phyloP scores from a whole-genome alignment of 2,329 filamentous ascomycete species.

The Hypomyces perniciosus region DNA sequence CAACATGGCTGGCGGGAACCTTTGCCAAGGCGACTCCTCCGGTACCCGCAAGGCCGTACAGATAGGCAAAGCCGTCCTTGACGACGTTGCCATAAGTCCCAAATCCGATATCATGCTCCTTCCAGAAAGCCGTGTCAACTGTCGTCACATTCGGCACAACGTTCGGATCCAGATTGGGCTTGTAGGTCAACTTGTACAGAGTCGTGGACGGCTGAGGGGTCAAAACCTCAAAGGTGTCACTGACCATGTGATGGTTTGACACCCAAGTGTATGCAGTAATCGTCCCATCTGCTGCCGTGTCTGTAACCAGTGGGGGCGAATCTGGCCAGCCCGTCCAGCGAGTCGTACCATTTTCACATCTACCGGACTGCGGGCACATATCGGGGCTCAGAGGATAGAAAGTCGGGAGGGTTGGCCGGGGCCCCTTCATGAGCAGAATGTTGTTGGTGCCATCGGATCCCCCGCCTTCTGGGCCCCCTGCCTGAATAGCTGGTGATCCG shows the following conservation, averaged over 20 bases:
- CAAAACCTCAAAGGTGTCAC: slow-evolving; percentile 1
- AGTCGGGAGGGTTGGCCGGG: slow-evolving; percentile 6
- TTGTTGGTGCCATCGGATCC: slow-evolving; percentile 11
- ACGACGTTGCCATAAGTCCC: slow-evolving; percentile 17
- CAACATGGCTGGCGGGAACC: slow-evolving; percentile 13
- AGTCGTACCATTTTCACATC: slow-evolving; percentile 9
- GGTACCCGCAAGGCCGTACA: slow-evolving; percentile 14
- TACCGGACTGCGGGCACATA: slow-evolving; percentile 10
- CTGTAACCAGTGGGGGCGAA: slow-evolving; percentile 14
- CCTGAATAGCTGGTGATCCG: slow-evolving; percentile 12
- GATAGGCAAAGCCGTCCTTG: slow-evolving; percentile 15
- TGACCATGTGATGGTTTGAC: slow-evolving; percentile 5
- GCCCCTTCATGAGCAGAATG: slow-evolving; percentile 12
- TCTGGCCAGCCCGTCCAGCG: slow-evolving; percentile 16
- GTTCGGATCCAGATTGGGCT: slow-evolving; percentile 9
- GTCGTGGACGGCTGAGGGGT: slow-evolving; percentile 6
- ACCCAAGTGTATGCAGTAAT: slow-evolving; percentile 15
- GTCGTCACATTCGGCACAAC: slow-evolving; percentile 11
- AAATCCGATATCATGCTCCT: slow-evolving; percentile 12
- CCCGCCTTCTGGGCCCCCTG: slow-evolving; percentile 6
- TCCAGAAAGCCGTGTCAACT: slow-evolving; percentile 13
- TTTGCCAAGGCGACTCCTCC: slow-evolving; percentile 16
- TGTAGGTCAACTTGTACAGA: slow-evolving; percentile 16
- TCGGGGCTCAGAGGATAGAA: slow-evolving; percentile 9
- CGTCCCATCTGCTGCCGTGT: slow-evolving; percentile 6